Evolutionary conservation across 1,284 basidiomycete species (phyloP), one percentile per base, ranked within the genome.

Genomic region (Apiotrichum laibachii): DNA sequence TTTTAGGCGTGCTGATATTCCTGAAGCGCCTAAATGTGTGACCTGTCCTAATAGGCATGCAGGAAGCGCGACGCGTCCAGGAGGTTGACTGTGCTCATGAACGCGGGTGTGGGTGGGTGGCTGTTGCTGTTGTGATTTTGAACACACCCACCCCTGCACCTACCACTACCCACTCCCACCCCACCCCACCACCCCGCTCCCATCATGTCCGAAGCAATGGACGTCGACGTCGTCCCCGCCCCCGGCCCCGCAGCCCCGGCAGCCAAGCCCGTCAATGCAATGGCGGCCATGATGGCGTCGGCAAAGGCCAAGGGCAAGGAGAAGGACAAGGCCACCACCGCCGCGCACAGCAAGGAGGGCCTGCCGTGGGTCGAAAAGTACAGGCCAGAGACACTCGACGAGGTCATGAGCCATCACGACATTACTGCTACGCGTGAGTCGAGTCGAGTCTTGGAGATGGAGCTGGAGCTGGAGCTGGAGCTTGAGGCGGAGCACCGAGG

Each of bases 351-450:
- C 48, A 68, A 69, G 53, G 76, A 76, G 44, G 77, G 76, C 15
- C 59, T 80, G 55, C 78, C 78, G 21, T 80, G 78, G 93, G 93
- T 97, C 22, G 93, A 97, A 77, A 96, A 96, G 78, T 96, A 96
- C 76, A 81, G 93, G 56, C 93, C 93, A 7, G 87, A 87, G 4
- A 88, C 88, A 1, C 79, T 97, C 57, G 86, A 89, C 67, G 93
- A 97, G 69, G 90, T 97, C 22, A 93, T 97, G 3, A 93, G 92
- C 0, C 93, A 97, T 74, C 87, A 90, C 66, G 92, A 95, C 72
- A 96, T 97, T 66, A 95, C 89, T 1, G 84, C 82, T 49, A 97
- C 93, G 10, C 94, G 93, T 96, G 67, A 67, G 88, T 50, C 15
- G 42, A 13, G 6, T 43, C 10, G 39, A 18, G 35, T 37, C 9